phyloP scores from a whole-genome alignment of 352 stramenopile species.

The Phytophthora ohioensis region DNA sequence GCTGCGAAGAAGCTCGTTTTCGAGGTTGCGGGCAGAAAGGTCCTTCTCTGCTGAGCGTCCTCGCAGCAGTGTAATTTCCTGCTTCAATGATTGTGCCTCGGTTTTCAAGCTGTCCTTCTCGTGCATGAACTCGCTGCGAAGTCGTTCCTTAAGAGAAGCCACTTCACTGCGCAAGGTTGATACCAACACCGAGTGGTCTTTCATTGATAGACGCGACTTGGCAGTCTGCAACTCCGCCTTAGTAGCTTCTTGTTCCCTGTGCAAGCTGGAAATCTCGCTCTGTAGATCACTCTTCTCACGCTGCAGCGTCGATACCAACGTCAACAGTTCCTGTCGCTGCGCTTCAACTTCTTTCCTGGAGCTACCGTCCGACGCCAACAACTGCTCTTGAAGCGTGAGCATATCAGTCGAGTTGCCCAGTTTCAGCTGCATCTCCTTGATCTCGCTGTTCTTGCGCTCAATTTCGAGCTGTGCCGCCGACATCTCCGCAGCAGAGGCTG shows the following conservation, averaged over 20 bases:
- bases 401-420: conserved; percentile 52
- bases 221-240: conserved; percentile 45
- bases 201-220: conserved; percentile 52
- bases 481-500: conserved; percentile 26
- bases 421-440: conserved; percentile 64
- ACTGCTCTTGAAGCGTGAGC: conserved; percentile 54
- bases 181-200: conserved; percentile 66
- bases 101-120: conserved; percentile 58
- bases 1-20: conserved; percentile 51
- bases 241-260: conserved; percentile 38
- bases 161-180: conserved; percentile 74
- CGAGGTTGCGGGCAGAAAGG: conserved; percentile 42
- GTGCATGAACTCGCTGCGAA: conserved; percentile 71
- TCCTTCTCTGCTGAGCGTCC: conserved; percentile 60
- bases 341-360: conserved; percentile 51
- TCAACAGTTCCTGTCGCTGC: conserved; percentile 56
- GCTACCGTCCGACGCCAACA: conserved; percentile 57
- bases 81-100: conserved; percentile 49
- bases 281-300: conserved; percentile 51
- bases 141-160: conserved; percentile 58
- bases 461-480: conserved; percentile 44
- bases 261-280: conserved; percentile 28
- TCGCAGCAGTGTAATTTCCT: conserved; percentile 53
- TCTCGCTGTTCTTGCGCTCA: conserved; percentile 53
- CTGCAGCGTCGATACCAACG: conserved; percentile 51